Percentiles rank a stretch among this genome's conserved stretches.
These are phyloP conservation scores for Fraxinus sp. DNA, from an alignment of 305 asterid species.

Conservation along the genomic window DNA sequence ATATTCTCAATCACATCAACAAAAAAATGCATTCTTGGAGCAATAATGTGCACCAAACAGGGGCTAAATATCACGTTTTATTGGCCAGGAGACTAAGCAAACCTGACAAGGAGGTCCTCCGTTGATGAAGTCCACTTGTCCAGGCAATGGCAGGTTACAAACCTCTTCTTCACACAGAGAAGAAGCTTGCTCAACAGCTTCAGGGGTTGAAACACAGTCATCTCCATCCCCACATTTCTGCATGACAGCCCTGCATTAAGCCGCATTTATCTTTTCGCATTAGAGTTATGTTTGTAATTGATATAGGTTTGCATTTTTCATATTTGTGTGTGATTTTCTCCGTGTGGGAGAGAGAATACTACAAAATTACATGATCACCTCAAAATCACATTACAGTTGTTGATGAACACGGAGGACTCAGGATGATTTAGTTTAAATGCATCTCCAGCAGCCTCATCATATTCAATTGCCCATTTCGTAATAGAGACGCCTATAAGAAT, in stretches of 20 bases:
- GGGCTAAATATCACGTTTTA: neutral
- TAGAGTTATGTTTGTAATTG: conserved; percentile 12
- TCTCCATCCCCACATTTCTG: conserved; percentile 65
- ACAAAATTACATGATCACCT: conserved; percentile 41
- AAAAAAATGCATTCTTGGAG: no score
- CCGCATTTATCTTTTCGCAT: conserved; percentile 9
- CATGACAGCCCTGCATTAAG: conserved; percentile 62
- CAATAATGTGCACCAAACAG: no score
- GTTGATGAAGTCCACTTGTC: neutral
- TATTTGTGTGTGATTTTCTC: neutral
- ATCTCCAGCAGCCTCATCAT: conserved; percentile 89
- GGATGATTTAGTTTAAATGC: conserved; percentile 96
- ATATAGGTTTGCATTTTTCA: neutral
- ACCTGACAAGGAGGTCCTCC: conserved; percentile 3
- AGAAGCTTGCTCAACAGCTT: conserved; percentile 60
- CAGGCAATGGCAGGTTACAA: neutral
- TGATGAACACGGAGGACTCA: conserved; percentile 61
- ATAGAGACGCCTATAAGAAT: conserved; percentile 51
- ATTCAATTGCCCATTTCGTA: conserved; percentile 98
- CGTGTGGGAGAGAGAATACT: neutral
- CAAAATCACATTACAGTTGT: conserved; percentile 85
- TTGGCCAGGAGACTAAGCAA: neutral
- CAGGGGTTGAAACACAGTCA: conserved; percentile 66
- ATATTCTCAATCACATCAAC: no score
- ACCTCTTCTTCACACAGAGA: conserved; percentile 27